Conservation (phyloP, 1,284 basidiomycete species). For the Microbotryomycetes sp. region DNA sequence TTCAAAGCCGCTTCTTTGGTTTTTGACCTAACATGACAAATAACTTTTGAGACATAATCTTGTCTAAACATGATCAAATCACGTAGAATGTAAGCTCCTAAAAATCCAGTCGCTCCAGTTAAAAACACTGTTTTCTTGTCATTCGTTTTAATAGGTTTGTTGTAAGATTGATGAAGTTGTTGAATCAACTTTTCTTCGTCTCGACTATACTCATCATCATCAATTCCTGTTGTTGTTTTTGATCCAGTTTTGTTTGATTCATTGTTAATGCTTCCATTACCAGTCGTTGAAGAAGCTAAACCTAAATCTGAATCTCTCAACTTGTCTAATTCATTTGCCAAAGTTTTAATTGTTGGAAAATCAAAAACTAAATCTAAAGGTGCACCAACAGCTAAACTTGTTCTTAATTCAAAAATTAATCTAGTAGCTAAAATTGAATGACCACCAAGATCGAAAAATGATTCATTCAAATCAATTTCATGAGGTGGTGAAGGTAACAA, state of each 20-base stretch:
- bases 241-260: constrained; percentile 37
- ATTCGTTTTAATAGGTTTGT: constrained; percentile 51
- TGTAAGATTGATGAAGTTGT: constrained; percentile 58
- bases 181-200: constrained; percentile 66
- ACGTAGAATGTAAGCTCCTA: constrained; percentile 85
- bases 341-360: constrained; percentile 74
- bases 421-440: constrained; percentile 98
- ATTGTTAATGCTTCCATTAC: constrained; percentile 37
- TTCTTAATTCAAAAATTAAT: constrained; percentile 93
- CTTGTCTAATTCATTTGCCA: constrained; percentile 71
- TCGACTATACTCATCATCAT: constrained; percentile 59
- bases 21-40: constrained; percentile 80
- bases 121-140: constrained; percentile 65
- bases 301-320: constrained; percentile 76
- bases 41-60: constrained; percentile 70
- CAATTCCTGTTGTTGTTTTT: constrained; percentile 24
- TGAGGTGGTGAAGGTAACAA: constrained; percentile 76
- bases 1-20: constrained; percentile 58
- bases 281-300: constrained; percentile 47
- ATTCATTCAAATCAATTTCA: constrained; percentile 80
- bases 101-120: constrained; percentile 94
- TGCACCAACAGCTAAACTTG: constrained; percentile 82
- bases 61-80: constrained; percentile 58
- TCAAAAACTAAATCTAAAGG: constrained; percentile 92
- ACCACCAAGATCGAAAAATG: constrained; percentile 97